Evolutionary conservation across 108 stramenopile species (phyloP).

Genomic region (Craspedostauros australis): DNA sequence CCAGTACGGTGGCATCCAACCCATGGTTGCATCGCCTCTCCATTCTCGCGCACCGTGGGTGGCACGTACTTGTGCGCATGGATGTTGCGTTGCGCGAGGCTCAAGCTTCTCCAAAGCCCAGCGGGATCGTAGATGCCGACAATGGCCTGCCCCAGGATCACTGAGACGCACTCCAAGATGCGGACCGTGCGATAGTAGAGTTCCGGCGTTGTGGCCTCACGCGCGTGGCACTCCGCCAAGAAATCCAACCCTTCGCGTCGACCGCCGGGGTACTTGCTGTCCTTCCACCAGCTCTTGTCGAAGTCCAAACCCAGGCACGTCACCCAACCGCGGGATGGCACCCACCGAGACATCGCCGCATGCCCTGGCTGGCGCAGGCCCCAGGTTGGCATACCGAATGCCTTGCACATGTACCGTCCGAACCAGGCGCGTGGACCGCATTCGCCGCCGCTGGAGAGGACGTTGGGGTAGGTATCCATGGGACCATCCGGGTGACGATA

Average conservation of each 20-base stretch:
- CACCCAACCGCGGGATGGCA: slow-evolving; percentile 23
- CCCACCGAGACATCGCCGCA: slow-evolving; percentile 37
- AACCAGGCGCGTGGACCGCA: slow-evolving; percentile 61
- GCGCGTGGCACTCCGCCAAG: slow-evolving; percentile 22
- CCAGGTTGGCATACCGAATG: slow-evolving; percentile 48
- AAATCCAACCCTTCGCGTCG: slow-evolving; percentile 26
- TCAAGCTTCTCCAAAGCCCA: slow-evolving; percentile 27
- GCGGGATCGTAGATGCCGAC: slow-evolving; percentile 6
- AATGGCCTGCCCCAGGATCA: slow-evolving; percentile 23
- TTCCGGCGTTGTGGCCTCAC: slow-evolving; percentile 1
- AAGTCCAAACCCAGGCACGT: slow-evolving; percentile 26
- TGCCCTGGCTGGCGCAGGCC: slow-evolving; percentile 42
- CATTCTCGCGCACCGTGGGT: background rate
- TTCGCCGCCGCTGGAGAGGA: slow-evolving; percentile 43
- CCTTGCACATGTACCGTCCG: slow-evolving; percentile 44
- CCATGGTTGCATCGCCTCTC: background rate
- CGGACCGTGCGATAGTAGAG: slow-evolving; percentile 12
- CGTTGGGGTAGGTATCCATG: slow-evolving; percentile 19
- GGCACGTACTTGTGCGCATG: slow-evolving; percentile 1
- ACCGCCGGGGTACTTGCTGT: slow-evolving; percentile 1
- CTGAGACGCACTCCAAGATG: slow-evolving; percentile 28
- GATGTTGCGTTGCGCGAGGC: slow-evolving; percentile 19
- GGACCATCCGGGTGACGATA: slow-evolving; percentile 32
- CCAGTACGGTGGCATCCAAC: background rate
- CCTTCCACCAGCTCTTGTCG: slow-evolving; percentile 21